phyloP scores from a whole-genome alignment of 2,329 filamentous ascomycete species.

The Trichophyton verrucosum region DNA sequence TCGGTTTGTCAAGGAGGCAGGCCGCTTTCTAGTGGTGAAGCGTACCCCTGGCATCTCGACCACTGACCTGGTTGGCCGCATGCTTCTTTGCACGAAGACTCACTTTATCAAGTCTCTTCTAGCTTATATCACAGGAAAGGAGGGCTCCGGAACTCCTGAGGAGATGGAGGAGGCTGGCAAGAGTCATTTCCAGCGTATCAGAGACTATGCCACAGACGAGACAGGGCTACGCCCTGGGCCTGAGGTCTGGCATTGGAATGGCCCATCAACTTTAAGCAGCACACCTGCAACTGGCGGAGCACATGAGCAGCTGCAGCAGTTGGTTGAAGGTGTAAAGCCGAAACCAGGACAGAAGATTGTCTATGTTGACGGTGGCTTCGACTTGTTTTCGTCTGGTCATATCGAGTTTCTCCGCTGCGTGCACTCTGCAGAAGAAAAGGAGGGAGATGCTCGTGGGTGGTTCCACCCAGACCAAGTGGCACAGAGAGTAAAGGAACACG shows the following conservation, averaged over 20 bases:
- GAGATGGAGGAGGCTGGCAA: slow-evolving; percentile 53
- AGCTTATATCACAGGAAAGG: slow-evolving; percentile 53
- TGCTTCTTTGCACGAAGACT: slow-evolving; percentile 87
- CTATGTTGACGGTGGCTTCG: slow-evolving; percentile 94
- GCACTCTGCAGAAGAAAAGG: slow-evolving; percentile 56
- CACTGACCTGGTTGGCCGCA: slow-evolving; percentile 93
- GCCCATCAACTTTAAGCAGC: slow-evolving; percentile 33
- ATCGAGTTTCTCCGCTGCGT: slow-evolving; percentile 87
- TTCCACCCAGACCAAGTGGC: slow-evolving; percentile 52
- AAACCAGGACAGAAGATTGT: slow-evolving; percentile 70
- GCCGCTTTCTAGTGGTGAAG: slow-evolving; percentile 92
- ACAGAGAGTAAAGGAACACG: slow-evolving; percentile 50
- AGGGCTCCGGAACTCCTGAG: slow-evolving; percentile 56
- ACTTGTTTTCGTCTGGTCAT: slow-evolving; percentile 91
- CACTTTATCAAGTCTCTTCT: slow-evolving; percentile 82
- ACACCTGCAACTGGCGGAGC: slow-evolving; percentile 27
- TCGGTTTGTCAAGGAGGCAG: slow-evolving; percentile 88
- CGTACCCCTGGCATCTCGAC: slow-evolving; percentile 93
- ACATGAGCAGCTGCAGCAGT: slow-evolving; percentile 50
- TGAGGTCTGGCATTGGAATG: slow-evolving; percentile 74
- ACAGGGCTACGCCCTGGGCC: slow-evolving; percentile 65
- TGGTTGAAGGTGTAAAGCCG: slow-evolving; percentile 61
- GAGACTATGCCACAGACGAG: slow-evolving; percentile 77
- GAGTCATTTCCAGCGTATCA: slow-evolving; percentile 65
- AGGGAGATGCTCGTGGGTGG: slow-evolving; percentile 60